Percentiles rank a stretch among this genome's conserved stretches.
phyloP scores from a whole-genome alignment of 2,329 filamentous ascomycete species.

The Colletotrichum musae region DNA sequence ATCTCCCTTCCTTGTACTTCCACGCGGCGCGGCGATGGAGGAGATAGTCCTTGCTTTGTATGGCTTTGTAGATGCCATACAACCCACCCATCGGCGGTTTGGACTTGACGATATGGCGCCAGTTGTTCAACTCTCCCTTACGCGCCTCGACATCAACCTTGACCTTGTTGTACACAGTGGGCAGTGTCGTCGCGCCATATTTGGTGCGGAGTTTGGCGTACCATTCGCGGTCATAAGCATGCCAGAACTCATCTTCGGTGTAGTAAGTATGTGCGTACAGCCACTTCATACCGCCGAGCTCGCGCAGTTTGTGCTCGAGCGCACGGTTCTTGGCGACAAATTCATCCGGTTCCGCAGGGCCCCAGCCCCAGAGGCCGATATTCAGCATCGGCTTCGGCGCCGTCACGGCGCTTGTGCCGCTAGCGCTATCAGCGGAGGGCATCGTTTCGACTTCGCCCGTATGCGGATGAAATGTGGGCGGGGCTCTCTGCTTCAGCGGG shows the following conservation, averaged over 20 bases:
- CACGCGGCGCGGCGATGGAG: slow-evolving; percentile 67
- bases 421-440: too few relatives aligned
- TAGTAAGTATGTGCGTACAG: slow-evolving; percentile 80
- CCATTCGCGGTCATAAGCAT: slow-evolving; percentile 70
- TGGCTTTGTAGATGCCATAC: slow-evolving; percentile 72
- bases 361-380: slow-evolving; percentile 74
- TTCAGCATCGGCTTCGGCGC: slow-evolving; percentile 59
- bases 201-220: slow-evolving; percentile 70
- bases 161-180: slow-evolving; percentile 78
- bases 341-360: slow-evolving; percentile 56
- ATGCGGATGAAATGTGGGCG: slow-evolving; percentile 37
- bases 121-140: slow-evolving; percentile 35
- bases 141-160: slow-evolving; percentile 54
- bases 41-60: slow-evolving; percentile 69
- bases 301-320: slow-evolving; percentile 71
- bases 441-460: slow-evolving; percentile 23
- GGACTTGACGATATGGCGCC: slow-evolving; percentile 61
- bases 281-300: slow-evolving; percentile 77
- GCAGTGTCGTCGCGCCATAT: slow-evolving; percentile 73
- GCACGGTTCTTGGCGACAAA: slow-evolving; percentile 70
- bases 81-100: slow-evolving; percentile 71
- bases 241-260: slow-evolving; percentile 78
- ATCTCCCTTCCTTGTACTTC: slow-evolving; percentile 61
- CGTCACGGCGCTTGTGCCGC: neutral
- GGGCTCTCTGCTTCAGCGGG: slow-evolving; percentile 63